Base-by-base conservation (phyloP, 1,284 basidiomycete species). In the Boletus smithii region DNA sequence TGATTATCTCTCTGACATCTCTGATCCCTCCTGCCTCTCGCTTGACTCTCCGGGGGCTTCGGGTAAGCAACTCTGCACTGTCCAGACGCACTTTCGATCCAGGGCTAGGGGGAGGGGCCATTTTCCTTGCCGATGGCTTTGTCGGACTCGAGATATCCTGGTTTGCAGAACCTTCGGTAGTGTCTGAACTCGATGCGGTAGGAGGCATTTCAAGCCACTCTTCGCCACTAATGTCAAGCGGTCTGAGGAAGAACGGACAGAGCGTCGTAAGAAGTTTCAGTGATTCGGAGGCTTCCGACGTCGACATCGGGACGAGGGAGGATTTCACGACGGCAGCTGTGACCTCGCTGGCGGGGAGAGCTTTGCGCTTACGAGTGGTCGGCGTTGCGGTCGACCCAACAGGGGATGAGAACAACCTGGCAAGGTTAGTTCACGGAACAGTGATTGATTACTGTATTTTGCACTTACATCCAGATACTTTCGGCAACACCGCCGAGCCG, bases 131-230 rank as follows among this genome's bases (percentile, higher is more conserved):
- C 9, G 71, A 35, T 66, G 73, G 44, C 71, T 79, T 33, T 63
- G 55, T 41, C 67, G 71, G 42, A 60, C 62, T 43, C 48, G 52
- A 44, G 46, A 56, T 64, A 8, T 49, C 55, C 17, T 66, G 60
- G 3, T 46, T 55, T 18, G 54, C 50, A 20, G 49, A 22, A 16
- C 40, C 20, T 9, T 57, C 54, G 8, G 43, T 37, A 8, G 50
- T 41, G 8, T 66, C 65, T 8, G 48, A 53, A 33, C 43, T 49
- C 8, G 55, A 49, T 29, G 67, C 60, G 3, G 75, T 61, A 13
- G 81, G 74, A 24, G 87, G 86, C 86, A 88, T 89, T 66, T 90
- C 88, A 8, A 90, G 68, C 87, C 86, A 90, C 44, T 85, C 84
- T 58, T 81, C 80, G n/a, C 80, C 78, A 8, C 69, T 76, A 16